Conservation (phyloP, 176 grass and related monocot genomes). For the Oryza rufipogon region DNA sequence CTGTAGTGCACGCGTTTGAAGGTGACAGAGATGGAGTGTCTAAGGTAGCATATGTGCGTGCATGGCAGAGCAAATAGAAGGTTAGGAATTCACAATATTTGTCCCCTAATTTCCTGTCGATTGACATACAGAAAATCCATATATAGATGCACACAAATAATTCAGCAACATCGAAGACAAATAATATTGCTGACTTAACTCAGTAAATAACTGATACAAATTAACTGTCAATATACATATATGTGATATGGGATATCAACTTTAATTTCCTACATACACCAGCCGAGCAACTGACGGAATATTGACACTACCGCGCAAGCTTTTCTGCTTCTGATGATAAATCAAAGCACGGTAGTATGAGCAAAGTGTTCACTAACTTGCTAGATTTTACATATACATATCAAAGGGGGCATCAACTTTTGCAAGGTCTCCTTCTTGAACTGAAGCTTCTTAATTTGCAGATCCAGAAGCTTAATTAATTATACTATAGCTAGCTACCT, state of each 20-base stretch:
- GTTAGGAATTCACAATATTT: too few species aligned
- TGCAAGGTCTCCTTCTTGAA: constrained; percentile 36
- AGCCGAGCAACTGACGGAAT: background rate
- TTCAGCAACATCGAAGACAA: background rate
- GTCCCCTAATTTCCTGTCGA: too few species aligned
- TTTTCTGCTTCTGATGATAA: background rate
- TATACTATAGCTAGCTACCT: constrained; percentile 22
- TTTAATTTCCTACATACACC: constrained; percentile 41
- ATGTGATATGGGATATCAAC: constrained; percentile 23
- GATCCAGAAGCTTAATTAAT: constrained; percentile 45
- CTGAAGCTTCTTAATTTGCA: constrained; percentile 39
- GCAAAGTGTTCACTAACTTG: constrained; percentile 35
- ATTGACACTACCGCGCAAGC: background rate
- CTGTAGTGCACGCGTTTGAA: too few species aligned
- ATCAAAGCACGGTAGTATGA: constrained; percentile 6
- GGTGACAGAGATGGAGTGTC: too few species aligned
- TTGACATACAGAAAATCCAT: background rate
- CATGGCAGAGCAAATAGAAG: too few species aligned
- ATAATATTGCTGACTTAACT: background rate
- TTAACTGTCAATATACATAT: constrained; percentile 39
- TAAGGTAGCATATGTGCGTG: too few species aligned
- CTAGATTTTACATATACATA: constrained; percentile 53
- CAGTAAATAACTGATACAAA: constrained; percentile 3
- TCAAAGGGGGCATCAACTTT: constrained; percentile 42
- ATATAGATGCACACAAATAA: background rate